These are phyloP conservation scores for Diddensiella santjacobensis DNA, from an alignment of 805 yeast genomes.

Conservation along the genomic window DNA sequence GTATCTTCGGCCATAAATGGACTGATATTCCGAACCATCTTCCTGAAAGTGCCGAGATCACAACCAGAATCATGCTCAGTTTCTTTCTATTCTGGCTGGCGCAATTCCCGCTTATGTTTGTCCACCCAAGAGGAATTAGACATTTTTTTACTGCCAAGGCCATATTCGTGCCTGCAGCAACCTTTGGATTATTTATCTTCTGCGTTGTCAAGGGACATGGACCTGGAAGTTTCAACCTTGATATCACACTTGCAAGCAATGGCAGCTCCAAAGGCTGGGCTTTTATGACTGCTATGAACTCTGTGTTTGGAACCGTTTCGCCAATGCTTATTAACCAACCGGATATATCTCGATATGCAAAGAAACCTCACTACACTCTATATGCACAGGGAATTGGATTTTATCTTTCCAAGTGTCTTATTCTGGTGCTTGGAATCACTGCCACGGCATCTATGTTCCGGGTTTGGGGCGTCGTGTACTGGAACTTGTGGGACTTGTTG, in stretches of 20 bases:
- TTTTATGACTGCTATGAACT: slow-evolving; percentile 19
- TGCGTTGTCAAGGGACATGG: slow-evolving; percentile 35
- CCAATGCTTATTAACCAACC: slow-evolving; percentile 19
- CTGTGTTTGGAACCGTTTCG: slow-evolving; percentile 20
- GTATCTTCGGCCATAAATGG: slow-evolving; percentile 18
- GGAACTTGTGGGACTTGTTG: slow-evolving; percentile 42
- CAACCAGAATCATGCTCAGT: slow-evolving; percentile 24
- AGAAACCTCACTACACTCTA: slow-evolving; percentile 10
- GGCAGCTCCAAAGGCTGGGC: slow-evolving; percentile 14
- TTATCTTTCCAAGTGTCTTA: slow-evolving; percentile 16
- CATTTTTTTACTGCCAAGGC: slow-evolving; percentile 82
- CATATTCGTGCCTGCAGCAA: slow-evolving; percentile 61
- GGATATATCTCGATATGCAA: slow-evolving; percentile 17
- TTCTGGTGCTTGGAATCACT: slow-evolving; percentile 38
- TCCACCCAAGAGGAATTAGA: slow-evolving; percentile 75
- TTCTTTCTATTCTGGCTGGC: slow-evolving; percentile 25
- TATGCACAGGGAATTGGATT: slow-evolving; percentile 16
- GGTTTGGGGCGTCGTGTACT: slow-evolving; percentile 39
- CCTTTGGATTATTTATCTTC: slow-evolving; percentile 74
- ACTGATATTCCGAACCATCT: slow-evolving; percentile 18
- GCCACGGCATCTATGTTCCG: slow-evolving; percentile 43
- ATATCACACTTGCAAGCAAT: slow-evolving; percentile 3
- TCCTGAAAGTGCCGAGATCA: slow-evolving; percentile 17
- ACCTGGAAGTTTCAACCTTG: slow-evolving; percentile 13
- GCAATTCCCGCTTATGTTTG: slow-evolving; percentile 66